These are phyloP conservation scores for Penicillium brasilianum DNA, from an alignment of 2,329 filamentous ascomycete genomes.

Conservation along the genomic window DNA sequence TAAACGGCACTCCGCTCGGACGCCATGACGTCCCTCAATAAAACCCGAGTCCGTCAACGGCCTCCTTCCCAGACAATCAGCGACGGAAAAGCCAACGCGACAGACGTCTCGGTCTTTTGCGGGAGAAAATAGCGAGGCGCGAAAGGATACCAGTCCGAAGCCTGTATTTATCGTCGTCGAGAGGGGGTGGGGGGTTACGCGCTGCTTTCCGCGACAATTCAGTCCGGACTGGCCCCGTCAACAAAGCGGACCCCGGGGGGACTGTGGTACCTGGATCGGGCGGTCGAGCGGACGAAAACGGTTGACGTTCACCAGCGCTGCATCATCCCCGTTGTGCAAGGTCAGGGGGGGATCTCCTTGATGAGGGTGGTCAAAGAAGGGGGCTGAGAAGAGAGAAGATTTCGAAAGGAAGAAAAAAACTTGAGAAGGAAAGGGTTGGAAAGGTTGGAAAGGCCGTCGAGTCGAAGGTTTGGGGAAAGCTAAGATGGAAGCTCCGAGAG, in stretches of 20 bases:
- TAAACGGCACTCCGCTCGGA: slow-evolving; percentile 63
- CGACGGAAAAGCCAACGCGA: neutral
- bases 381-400: neutral
- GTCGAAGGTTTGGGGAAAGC: neutral
- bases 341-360: slow-evolving; percentile 6
- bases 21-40: slow-evolving; percentile 42
- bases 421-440: neutral
- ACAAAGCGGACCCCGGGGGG: slow-evolving; percentile 10
- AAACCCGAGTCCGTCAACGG: neutral
- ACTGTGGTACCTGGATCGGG: slow-evolving; percentile 31
- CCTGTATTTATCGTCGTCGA: slow-evolving; percentile 20
- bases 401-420: no score
- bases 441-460: neutral
- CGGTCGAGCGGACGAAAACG: slow-evolving; percentile 29
- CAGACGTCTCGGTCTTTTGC: neutral
- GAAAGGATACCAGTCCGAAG: slow-evolving; percentile 2
- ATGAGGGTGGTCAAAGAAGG: slow-evolving; percentile 13
- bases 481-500: slow-evolving; percentile 8
- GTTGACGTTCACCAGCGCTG: slow-evolving; percentile 26
- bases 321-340: slow-evolving; percentile 23
- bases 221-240: slow-evolving; percentile 23
- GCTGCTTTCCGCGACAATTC: slow-evolving; percentile 16
- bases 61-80: neutral
- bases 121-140: neutral
- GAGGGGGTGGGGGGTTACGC: neutral